These are phyloP conservation scores for Talaromyces sp. DNA, from an alignment of 2,329 filamentous ascomycete species.

Conservation along the genomic window DNA sequence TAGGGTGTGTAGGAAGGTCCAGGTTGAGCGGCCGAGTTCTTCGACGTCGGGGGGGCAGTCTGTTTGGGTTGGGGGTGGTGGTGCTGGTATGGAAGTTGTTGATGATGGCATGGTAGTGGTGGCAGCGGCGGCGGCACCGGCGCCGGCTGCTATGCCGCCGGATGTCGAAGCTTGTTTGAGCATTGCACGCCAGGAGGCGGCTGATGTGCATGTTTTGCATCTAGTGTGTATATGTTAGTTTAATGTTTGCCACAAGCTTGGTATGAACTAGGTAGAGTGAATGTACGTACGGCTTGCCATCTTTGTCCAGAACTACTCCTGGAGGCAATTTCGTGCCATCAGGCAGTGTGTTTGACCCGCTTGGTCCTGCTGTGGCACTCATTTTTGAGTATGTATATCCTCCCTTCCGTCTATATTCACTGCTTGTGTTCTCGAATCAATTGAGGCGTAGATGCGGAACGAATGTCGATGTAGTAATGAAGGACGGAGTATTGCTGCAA, in stretches of 20 bases:
- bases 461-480: not conserved
- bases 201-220: conserved; percentile 51
- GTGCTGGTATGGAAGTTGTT: not conserved
- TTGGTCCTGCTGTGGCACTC: conserved; percentile 6
- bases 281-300: conserved; percentile 50
- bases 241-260: not conserved
- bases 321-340: conserved; percentile 36
- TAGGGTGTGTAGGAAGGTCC: conserved; percentile 91
- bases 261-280: not conserved
- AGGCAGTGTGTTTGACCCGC: conserved; percentile 3
- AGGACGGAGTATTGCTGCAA: not conserved
- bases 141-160: conserved; percentile 23
- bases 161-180: conserved; percentile 39
- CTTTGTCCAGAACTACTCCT: conserved; percentile 51
- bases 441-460: not conserved
- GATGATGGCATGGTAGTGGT: conserved; percentile 38
- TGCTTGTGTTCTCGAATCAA: not conserved
- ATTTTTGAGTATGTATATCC: not conserved
- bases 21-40: conserved; percentile 78
- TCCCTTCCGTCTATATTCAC: not conserved
- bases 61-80: conserved; percentile 36
- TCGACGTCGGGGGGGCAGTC: conserved; percentile 94
- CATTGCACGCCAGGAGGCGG: conserved; percentile 47
- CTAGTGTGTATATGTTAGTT: conserved; percentile 27
- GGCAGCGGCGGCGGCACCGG: conserved; percentile 26